Evolutionary conservation across 352 stramenopile species (phyloP).

Genomic region (Phytophthora pistaciae): DNA sequence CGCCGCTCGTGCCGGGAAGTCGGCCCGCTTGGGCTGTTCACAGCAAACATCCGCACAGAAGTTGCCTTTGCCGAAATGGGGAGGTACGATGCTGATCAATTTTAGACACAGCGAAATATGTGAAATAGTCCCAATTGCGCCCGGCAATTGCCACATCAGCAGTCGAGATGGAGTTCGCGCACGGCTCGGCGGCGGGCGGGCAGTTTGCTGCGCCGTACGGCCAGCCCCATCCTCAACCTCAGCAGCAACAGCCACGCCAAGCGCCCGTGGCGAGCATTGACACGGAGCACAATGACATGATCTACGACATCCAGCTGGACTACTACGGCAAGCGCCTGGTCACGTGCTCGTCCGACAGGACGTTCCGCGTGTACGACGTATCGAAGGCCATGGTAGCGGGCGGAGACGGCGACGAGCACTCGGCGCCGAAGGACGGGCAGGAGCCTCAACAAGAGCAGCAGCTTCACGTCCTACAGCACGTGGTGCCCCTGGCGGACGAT

Average conservation of each 20-base stretch:
- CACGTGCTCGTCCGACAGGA: constrained; percentile 86
- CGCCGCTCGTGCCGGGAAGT: constrained; percentile 65
- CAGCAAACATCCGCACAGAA: constrained; percentile 64
- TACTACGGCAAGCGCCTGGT: constrained; percentile 89
- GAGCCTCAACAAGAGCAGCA: constrained; percentile 18
- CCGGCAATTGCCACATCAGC: constrained; percentile 8
- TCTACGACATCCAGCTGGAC: constrained; percentile 91
- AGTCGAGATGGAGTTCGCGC: constrained; percentile 28
- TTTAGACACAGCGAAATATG: background rate
- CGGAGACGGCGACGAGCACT: constrained; percentile 10
- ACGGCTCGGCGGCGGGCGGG: constrained; percentile 9
- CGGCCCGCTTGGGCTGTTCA: constrained; percentile 80
- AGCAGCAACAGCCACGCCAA: constrained; percentile 40
- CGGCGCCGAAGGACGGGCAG: constrained; percentile 12
- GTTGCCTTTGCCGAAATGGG: constrained; percentile 5
- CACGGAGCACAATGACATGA: constrained; percentile 91
- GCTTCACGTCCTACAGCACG: constrained; percentile 65
- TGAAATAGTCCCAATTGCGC: constrained; percentile 11
- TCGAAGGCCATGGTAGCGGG: constrained; percentile 51
- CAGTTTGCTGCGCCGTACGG: constrained; percentile 23
- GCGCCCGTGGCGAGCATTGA: constrained; percentile 72
- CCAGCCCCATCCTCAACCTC: constrained; percentile 11
- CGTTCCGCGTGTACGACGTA: constrained; percentile 88
- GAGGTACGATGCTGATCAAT: constrained; percentile 1
- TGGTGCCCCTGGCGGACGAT: constrained; percentile 71